Base-by-base conservation (phyloP, 2,329 filamentous ascomycete species). In the Pleoardoris graminearum region DNA sequence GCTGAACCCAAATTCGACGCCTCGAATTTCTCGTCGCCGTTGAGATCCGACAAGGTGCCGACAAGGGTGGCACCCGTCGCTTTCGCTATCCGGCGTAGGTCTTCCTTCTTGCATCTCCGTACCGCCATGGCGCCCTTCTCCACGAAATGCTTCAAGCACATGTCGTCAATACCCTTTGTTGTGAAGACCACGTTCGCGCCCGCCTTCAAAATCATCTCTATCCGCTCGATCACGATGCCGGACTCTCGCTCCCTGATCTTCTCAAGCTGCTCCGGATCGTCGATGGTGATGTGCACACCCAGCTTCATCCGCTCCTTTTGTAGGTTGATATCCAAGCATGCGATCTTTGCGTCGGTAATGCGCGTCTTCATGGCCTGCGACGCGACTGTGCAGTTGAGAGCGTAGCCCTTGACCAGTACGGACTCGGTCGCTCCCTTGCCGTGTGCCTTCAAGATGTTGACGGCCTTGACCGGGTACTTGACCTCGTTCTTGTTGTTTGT, bases 241-340 rank as follows among this genome's bases (percentile, higher is more conserved):
- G 92, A 85, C 75, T 99, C 94, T 49, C 94, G 85, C 67, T 94
- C 87, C 55, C 94, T 86, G 67, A 99, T 99, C 82, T 97, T 92
- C 80, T 99, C 94, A 45, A 99, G 83, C 76, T 99, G 94, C 73
- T 95, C 88, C 43, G 94, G 94, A 73, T 99, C 94, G 66, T 99
- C 94, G 61, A 99, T 89, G 11, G 94, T 97, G 68, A 99, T 96
- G 76, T 99, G 93, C 55, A 99, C 94, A 62, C 94, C 94, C 53
- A 99, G 81, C 84, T 99, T 97, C 94, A 99, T 97, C 65, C 93
- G 85, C 81, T 97, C 93, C 81, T 99, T 99, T 72, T 97, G 93
- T 68, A 99, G 76, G 77, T 99, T 99, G 85, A 99, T 97, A 74
- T 99, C 94, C 56, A 99, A 78, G 67, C 93, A 88, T 44, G 94